Evolutionary conservation across 1,284 basidiomycete species (phyloP).

Genomic region (Tilletia indica): DNA sequence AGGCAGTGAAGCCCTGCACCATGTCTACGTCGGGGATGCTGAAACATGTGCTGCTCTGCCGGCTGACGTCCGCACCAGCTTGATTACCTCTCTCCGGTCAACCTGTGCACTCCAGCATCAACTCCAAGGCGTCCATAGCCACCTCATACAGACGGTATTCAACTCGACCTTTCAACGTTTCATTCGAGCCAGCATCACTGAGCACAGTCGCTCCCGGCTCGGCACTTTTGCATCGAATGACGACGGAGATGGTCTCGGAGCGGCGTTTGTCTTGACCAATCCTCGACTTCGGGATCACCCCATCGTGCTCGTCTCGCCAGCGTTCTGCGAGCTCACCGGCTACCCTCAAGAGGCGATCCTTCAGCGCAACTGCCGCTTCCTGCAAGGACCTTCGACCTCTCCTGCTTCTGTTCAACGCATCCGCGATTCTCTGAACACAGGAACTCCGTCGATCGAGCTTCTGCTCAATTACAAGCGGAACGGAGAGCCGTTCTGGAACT

Average conservation of each 20-base stretch:
- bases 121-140: conserved; percentile 24
- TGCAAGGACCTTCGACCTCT: conserved; percentile 38
- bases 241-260: conserved; percentile 24
- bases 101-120: conserved; percentile 20
- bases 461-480: conserved; percentile 44
- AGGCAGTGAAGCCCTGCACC: conserved; percentile 24
- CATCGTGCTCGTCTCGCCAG: conserved; percentile 40
- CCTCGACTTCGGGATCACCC: conserved; percentile 38
- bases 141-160: conserved; percentile 34
- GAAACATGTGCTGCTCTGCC: conserved; percentile 18
- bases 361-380: conserved; percentile 49
- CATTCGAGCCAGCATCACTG: conserved; percentile 32
- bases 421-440: conserved; percentile 31
- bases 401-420: conserved; percentile 31
- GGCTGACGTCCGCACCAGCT: neutral
- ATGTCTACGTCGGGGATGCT: conserved; percentile 26
- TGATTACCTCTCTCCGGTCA: conserved; percentile 19
- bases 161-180: conserved; percentile 35
- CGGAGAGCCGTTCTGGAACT: conserved; percentile 41
- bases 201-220: conserved; percentile 31
- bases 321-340: conserved; percentile 42
- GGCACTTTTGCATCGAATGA: conserved; percentile 31
- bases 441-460: conserved; percentile 32
- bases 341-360: conserved; percentile 36
- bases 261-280: conserved; percentile 35